Percentiles rank a stretch among this genome's conserved stretches.
Evolutionary conservation across 1,284 basidiomycete genomes (phyloP).

Genomic region (Taiwanofungus camphoratus): DNA sequence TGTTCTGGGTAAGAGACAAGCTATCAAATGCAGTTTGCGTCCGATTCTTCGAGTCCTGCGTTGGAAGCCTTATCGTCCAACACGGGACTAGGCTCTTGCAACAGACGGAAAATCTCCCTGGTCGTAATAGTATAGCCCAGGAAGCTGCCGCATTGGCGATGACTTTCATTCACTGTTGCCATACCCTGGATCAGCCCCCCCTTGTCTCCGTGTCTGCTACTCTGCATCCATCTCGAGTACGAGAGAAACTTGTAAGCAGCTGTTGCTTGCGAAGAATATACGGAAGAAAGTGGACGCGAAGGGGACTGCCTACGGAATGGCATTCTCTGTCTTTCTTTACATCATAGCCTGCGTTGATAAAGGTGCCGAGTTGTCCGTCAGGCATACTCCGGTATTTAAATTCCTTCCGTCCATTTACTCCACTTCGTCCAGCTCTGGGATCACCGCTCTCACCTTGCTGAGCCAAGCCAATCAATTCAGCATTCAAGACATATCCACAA

Average conservation of each 20-base stretch:
- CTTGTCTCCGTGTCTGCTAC: slow-evolving; percentile 6
- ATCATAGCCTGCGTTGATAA: slow-evolving; percentile 2
- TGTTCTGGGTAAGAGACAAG: not conserved
- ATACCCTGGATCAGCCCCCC: too few relatives aligned
- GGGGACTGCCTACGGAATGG: slow-evolving; percentile 12
- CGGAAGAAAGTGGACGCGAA: not conserved
- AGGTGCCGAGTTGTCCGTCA: not conserved
- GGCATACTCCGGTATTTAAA: not conserved
- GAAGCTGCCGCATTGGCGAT: not conserved
- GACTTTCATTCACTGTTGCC: not conserved
- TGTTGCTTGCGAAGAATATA: slow-evolving; percentile 10
- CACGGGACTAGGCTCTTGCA: not conserved
- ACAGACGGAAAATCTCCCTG: not conserved
- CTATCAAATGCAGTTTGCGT: not conserved
- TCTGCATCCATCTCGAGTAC: slow-evolving; percentile 20
- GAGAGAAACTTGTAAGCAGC: slow-evolving; percentile 13
- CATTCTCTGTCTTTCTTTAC: slow-evolving; percentile 19
- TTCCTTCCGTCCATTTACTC: slow-evolving; percentile 1
- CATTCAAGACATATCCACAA: not conserved
- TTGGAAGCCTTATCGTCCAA: not conserved
- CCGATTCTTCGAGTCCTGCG: not conserved
- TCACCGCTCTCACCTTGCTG: slow-evolving; percentile 2
- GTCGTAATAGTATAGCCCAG: not conserved
- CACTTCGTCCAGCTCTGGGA: slow-evolving; percentile 1
- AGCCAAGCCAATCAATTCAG: not conserved